Conservation (phyloP, 208 protist species). For the Trypanosoma conorhini region DNA sequence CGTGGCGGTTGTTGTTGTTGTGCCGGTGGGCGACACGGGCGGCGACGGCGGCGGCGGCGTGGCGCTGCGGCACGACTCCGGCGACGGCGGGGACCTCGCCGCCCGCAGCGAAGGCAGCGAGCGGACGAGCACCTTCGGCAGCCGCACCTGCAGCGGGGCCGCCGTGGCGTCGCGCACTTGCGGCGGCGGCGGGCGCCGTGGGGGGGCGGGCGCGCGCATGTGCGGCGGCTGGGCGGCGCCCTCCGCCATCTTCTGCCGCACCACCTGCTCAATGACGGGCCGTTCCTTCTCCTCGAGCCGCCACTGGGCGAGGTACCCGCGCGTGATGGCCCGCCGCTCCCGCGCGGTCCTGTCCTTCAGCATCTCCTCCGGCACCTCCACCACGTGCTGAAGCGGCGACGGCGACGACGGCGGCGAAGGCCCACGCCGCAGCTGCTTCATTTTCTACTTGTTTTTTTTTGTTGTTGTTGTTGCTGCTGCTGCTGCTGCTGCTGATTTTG, state of each 20-base stretch:
- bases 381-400: neutral
- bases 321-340: constrained; percentile 39
- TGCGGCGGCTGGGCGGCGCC: neutral
- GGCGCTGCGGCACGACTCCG: neutral
- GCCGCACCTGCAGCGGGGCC: constrained; percentile 19
- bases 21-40: neutral
- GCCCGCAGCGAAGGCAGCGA: constrained; percentile 11
- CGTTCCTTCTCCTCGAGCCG: constrained; percentile 82
- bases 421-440: neutral
- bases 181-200: neutral
- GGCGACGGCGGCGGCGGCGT: neutral
- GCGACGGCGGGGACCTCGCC: neutral
- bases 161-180: constrained; percentile 10
- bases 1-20: neutral
- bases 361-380: constrained; percentile 45
- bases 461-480: neutral
- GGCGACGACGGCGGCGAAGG: neutral
- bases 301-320: constrained; percentile 52
- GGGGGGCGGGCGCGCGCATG: neutral
- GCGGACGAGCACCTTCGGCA: constrained; percentile 9
- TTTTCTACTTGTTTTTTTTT: neutral
- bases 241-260: constrained; percentile 32
- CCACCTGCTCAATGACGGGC: constrained; percentile 47
- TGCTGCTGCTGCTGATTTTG: too few relatives aligned
- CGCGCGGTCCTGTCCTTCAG: constrained; percentile 44